Base-by-base conservation (phyloP, 495 filamentous ascomycete species). In the Penicilliopsis zonata region DNA sequence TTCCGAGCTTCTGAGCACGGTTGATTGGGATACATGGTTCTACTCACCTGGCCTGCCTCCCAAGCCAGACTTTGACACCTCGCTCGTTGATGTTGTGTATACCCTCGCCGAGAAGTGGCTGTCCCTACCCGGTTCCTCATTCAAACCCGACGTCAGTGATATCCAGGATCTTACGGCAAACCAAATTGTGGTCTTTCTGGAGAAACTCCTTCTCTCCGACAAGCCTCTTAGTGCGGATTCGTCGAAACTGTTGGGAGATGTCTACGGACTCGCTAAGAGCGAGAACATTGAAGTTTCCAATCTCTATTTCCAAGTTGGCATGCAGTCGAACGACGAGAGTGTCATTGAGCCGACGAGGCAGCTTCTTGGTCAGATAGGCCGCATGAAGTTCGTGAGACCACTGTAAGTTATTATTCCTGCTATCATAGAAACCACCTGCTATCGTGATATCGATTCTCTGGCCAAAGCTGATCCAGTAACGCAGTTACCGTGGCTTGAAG, bases 321-420 rank as follows among this genome's bases (percentile, higher is more conserved):
- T 98, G 47, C 74, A 70, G 43, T 76, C 86, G 2, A 73, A 72
- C 29, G 79, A 81, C 41, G 52, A 65, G 38, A 70, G 53, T 18
- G 64, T 81, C 2, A 80, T 86, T 41, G 50, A 72, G 23, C 74
- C 77, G 0, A 72, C 84, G 0, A 76, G 76, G 4, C 74, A 83
- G 31, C 63, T 93, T 10, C 62, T 95, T 22, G 80, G 83, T 3
- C 67, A 66, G 10, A 85, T 94, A 39, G 88, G 88, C 3, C 71
- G 90, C 31, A 94, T 98, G 88, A 98, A 98, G 69, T 95, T 88
- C 53, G 86, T 94, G 33, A 69, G 86, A 37, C 82, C 86, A 31
- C 53, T 98, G 53, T 77, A 59, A 55, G 63, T 45, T 9, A 27
- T 27, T n/a, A 12, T 6, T 6, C 21, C 21, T 23, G 21, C n/a